Percentiles rank a stretch among this genome's conserved stretches.
Conservation (phyloP, 2,329 filamentous ascomycete species). For the Xylariaceae sp. region DNA sequence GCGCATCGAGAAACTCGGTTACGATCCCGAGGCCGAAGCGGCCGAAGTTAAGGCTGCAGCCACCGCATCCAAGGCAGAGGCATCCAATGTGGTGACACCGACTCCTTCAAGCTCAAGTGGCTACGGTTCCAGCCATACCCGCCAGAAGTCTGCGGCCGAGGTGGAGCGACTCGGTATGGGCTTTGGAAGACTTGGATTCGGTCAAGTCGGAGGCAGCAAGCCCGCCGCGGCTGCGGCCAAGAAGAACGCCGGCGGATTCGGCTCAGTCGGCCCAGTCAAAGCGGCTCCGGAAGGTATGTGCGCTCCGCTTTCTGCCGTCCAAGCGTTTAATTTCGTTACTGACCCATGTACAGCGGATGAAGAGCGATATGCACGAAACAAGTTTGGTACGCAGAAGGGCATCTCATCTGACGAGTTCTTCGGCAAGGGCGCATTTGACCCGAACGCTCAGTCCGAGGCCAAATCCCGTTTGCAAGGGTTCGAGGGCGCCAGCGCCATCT, state of each 20-base stretch:
- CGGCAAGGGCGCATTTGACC: conserved; percentile 83
- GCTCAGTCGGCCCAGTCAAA: conserved; percentile 75
- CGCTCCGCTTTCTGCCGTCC: not conserved
- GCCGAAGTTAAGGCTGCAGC: conserved; percentile 42
- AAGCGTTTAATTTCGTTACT: conserved; percentile 15
- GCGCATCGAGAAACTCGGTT: conserved; percentile 90
- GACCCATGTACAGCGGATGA: conserved; percentile 58
- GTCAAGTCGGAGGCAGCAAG: conserved; percentile 70
- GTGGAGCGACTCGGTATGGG: conserved; percentile 90
- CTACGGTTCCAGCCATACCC: conserved; percentile 60
- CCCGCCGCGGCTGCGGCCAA: conserved; percentile 55
- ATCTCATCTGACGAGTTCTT: conserved; percentile 99
- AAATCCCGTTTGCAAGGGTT: conserved; percentile 87
- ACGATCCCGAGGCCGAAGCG: conserved; percentile 86
- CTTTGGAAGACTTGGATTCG: conserved; percentile 80
- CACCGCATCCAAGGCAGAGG: conserved; percentile 39
- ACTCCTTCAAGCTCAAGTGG: conserved; percentile 70
- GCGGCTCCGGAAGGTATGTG: conserved; percentile 63
- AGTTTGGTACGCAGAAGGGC: conserved; percentile 90
- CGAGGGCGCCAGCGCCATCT: conserved; percentile 88
- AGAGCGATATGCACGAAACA: conserved; percentile 77
- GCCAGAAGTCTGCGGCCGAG: conserved; percentile 69
- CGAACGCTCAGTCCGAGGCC: conserved; percentile 76
- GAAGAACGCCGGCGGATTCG: conserved; percentile 82
- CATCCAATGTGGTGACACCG: conserved; percentile 66